phyloP scores from a whole-genome alignment of 805 yeast genomes.

The Zygosaccharomyces rouxii region DNA sequence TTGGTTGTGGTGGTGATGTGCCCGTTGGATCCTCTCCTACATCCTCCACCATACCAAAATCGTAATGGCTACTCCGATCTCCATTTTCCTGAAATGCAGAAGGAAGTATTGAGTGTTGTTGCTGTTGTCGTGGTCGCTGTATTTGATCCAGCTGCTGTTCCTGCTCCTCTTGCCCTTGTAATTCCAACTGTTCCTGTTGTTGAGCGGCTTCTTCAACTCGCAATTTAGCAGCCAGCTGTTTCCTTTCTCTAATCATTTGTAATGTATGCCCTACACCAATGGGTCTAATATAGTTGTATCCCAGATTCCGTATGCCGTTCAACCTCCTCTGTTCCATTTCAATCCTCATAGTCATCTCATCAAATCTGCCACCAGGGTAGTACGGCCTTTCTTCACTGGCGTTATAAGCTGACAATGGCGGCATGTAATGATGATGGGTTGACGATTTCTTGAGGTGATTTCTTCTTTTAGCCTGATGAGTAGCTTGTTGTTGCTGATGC shows the following conservation, averaged over 20 bases:
- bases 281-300: conserved; percentile 49
- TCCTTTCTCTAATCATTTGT: conserved; percentile 32
- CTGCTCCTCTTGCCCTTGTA: neutral
- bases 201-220: neutral
- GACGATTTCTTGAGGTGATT: neutral
- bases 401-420: conserved; percentile 28
- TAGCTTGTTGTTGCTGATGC: neutral
- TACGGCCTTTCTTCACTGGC: conserved; percentile 23
- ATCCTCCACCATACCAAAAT: conserved; percentile 1
- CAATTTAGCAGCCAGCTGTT: neutral
- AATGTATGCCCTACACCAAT: conserved; percentile 57
- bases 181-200: conserved; percentile 3
- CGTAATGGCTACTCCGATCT: conserved; percentile 12
- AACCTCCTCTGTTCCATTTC: conserved; percentile 15
- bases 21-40: neutral
- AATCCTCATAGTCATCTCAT: conserved; percentile 20
- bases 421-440: conserved; percentile 8
- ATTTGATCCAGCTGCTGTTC: neutral
- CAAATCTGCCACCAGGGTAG: conserved; percentile 14
- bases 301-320: conserved; percentile 39
- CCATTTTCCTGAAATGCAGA: conserved; percentile 32
- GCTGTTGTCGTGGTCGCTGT: neutral
- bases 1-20: conserved; percentile 1
- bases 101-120: conserved; percentile 10
- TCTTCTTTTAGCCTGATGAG: conserved; percentile 1